A percentile compares a stretch with the other conserved stretches of the same genome.
Conservation (phyloP, 73 alveolate species). For the Paramecium caudatum region DNA sequence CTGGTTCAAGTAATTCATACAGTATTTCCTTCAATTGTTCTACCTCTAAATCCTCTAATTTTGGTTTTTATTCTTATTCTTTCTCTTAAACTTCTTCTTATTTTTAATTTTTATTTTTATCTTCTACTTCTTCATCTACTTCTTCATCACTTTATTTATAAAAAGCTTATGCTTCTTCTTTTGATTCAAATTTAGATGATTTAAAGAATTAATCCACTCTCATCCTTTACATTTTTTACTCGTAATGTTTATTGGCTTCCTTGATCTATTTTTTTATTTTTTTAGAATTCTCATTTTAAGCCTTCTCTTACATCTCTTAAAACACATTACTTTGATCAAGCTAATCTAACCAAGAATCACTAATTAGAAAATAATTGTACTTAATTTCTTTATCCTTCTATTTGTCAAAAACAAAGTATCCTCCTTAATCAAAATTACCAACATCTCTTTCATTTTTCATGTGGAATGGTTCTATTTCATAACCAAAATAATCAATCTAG, state of each 20-base stretch:
- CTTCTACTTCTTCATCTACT: slow-evolving; percentile 36
- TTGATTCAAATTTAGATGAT: neutral
- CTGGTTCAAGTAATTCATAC: slow-evolving; percentile 29
- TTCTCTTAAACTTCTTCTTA: neutral
- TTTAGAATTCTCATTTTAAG: neutral
- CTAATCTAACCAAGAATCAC: slow-evolving; percentile 70
- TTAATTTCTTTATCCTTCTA: slow-evolving; percentile 26
- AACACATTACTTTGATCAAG: slow-evolving; percentile 49
- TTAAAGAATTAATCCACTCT: slow-evolving; percentile 6
- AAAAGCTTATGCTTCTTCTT: slow-evolving; percentile 12
- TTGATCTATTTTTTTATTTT: slow-evolving; percentile 21
- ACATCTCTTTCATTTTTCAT: slow-evolving; percentile 54
- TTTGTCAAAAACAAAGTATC: slow-evolving; percentile 50
- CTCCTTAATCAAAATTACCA: neutral
- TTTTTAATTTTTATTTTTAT: neutral
- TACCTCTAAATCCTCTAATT: neutral
- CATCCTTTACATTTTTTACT: neutral
- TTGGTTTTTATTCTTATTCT: neutral
- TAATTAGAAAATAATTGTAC: slow-evolving; percentile 5
- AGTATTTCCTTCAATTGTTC: slow-evolving; percentile 47
- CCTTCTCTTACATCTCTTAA: slow-evolving; percentile 38
- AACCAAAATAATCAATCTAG: slow-evolving; percentile 4
- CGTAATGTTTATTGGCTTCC: slow-evolving; percentile 29
- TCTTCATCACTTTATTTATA: neutral
- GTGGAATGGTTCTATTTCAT: slow-evolving; percentile 52